phyloP scores from a whole-genome alignment of 306 rosid species.

The Alnus glutinosa region DNA sequence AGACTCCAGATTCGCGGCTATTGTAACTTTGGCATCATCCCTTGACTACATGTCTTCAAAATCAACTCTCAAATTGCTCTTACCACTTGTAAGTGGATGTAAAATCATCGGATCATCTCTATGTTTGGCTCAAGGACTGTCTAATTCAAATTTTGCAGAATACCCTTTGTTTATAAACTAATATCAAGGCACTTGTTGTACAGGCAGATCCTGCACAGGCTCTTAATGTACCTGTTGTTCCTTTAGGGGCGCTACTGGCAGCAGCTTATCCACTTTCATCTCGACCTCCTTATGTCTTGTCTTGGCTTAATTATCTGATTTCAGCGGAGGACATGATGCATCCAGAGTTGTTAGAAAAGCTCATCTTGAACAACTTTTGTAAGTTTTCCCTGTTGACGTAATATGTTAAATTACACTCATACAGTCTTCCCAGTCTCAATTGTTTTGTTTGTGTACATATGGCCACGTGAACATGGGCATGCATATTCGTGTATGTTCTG shows the following conservation, averaged over 20 bases:
- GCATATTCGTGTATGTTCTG: not conserved
- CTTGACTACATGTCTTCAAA: slow-evolving; percentile 91
- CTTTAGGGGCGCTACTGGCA: slow-evolving; percentile 78
- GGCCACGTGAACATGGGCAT: not conserved
- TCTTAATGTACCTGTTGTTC: slow-evolving; percentile 89
- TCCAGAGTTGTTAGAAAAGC: slow-evolving; percentile 77
- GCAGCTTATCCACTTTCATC: slow-evolving; percentile 93
- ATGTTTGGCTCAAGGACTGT: slow-evolving; percentile 9
- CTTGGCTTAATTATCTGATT: slow-evolving; percentile 85
- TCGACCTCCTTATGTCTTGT: slow-evolving; percentile 67
- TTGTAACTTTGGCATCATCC: slow-evolving; percentile 93
- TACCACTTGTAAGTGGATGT: slow-evolving; percentile 82
- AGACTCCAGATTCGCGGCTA: slow-evolving; percentile 77
- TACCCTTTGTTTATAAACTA: slow-evolving; percentile 27
- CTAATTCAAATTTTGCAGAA: slow-evolving; percentile 10
- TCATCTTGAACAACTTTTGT: slow-evolving; percentile 94
- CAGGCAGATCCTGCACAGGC: slow-evolving; percentile 99
- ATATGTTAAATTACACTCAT: slow-evolving; percentile 10
- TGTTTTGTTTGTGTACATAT: not conserved
- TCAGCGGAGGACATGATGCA: slow-evolving; percentile 98
- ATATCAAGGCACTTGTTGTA: slow-evolving; percentile 39
- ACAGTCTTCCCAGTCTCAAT: not conserved
- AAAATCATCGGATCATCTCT: slow-evolving; percentile 16
- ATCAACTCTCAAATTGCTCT: slow-evolving; percentile 77
- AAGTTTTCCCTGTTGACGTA: slow-evolving; percentile 38